These are phyloP conservation scores for Dissophora ornata DNA, from an alignment of 192 early-diverging fungal species.

Conservation along the genomic window DNA sequence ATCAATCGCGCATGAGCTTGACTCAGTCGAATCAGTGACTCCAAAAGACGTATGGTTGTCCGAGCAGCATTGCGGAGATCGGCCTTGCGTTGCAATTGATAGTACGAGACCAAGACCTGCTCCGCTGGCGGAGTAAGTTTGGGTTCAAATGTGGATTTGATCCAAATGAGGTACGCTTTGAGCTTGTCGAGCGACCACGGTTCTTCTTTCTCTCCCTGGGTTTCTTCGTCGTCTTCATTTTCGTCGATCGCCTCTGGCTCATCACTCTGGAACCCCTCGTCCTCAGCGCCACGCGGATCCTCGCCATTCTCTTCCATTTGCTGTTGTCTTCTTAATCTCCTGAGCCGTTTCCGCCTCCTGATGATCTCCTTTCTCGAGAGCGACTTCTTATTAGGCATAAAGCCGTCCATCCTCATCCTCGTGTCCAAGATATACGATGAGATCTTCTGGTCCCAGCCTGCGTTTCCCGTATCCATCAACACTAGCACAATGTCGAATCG, in stretches of 20 bases:
- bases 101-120: slow-evolving; percentile 75
- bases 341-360: slow-evolving; percentile 16
- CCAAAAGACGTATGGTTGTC: slow-evolving; percentile 76
- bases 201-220: background rate
- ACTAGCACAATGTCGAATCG: slow-evolving; percentile 82
- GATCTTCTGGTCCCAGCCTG: slow-evolving; percentile 73
- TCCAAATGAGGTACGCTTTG: slow-evolving; percentile 74
- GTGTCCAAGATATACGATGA: slow-evolving; percentile 60
- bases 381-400: background rate
- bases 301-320: slow-evolving; percentile 20
- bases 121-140: slow-evolving; percentile 68
- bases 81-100: slow-evolving; percentile 74
- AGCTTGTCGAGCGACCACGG: slow-evolving; percentile 71
- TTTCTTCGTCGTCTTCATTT: slow-evolving; percentile 1
- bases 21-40: slow-evolving; percentile 70
- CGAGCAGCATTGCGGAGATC: slow-evolving; percentile 74
- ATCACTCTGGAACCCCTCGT: background rate
- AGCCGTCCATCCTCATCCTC: slow-evolving; percentile 28
- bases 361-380: slow-evolving; percentile 23
- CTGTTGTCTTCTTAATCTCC: background rate
- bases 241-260: slow-evolving; percentile 1
- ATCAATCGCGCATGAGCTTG: slow-evolving; percentile 75
- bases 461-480: slow-evolving; percentile 73
- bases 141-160: slow-evolving; percentile 68
- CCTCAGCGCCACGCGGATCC: background rate